Conservation (phyloP, 495 filamentous ascomycete genomes). For the Eremomyces bilateralis region DNA sequence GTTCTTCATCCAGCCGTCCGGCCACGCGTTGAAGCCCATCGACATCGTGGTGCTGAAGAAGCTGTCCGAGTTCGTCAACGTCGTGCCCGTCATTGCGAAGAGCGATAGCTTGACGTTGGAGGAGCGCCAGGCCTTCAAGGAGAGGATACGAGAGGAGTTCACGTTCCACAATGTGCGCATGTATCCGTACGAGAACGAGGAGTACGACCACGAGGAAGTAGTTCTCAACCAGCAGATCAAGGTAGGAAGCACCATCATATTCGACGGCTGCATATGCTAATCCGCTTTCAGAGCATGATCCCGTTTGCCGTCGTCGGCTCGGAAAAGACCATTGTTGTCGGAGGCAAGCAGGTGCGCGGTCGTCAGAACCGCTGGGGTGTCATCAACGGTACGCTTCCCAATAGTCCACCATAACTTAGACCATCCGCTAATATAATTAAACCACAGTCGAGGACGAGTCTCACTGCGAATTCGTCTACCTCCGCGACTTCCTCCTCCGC, state of each 20-base stretch:
- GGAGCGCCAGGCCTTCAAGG: conserved; percentile 90
- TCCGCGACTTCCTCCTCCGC: conserved; percentile 92
- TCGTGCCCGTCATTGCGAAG: conserved; percentile 97
- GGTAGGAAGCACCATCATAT: conserved; percentile 26
- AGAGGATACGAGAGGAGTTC: conserved; percentile 97
- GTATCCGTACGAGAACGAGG: conserved; percentile 99
- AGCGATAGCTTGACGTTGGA: conserved; percentile 91
- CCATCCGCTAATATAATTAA: conserved; percentile 1
- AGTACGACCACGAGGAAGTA: conserved; percentile 92
- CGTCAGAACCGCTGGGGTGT: conserved; percentile 98
- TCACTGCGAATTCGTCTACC: conserved; percentile 98
- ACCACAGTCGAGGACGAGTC: conserved; percentile 74
- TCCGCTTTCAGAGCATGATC: conserved; percentile 49
- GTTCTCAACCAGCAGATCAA: conserved; percentile 88
- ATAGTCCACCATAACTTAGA: neutral
- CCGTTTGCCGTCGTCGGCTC: conserved; percentile 96
- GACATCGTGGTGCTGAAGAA: conserved; percentile 99
- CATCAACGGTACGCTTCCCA: conserved; percentile 39
- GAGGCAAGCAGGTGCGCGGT: conserved; percentile 92
- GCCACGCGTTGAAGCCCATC: conserved; percentile 94
- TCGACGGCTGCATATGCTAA: neutral
- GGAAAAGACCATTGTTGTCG: conserved; percentile 91
- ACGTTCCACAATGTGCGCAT: conserved; percentile 99
- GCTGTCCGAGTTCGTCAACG: conserved; percentile 95
- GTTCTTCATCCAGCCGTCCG: conserved; percentile 98